phyloP scores from a whole-genome alignment of 768 basidiomycete genomes.

The Infundibulicybe gibba region DNA sequence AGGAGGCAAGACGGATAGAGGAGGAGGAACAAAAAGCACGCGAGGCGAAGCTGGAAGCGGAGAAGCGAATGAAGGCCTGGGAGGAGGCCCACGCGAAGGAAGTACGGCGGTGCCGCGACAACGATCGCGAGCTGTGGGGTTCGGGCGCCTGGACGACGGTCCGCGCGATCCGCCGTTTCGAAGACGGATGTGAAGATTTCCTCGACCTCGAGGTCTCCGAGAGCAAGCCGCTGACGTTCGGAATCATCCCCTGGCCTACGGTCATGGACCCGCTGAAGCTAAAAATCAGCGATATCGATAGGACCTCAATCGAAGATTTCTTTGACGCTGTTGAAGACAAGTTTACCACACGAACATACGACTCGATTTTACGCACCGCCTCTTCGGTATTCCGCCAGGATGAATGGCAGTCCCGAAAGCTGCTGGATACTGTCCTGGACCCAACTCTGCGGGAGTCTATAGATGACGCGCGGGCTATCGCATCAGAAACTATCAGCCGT shows the following conservation, averaged over 20 bases:
- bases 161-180: conserved; percentile 4
- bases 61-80: conserved; percentile 6
- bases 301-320: not conserved
- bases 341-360: not conserved
- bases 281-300: not conserved
- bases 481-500: too few relatives aligned
- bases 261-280: not conserved
- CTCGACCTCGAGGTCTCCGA: conserved; percentile 7
- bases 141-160: not conserved
- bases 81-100: conserved; percentile 3
- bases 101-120: conserved; percentile 6
- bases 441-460: too few relatives aligned
- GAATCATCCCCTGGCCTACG: not conserved
- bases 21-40: conserved; percentile 1
- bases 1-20: conserved; percentile 1
- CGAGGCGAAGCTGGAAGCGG: conserved; percentile 4
- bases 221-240: not conserved
- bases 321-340: not conserved
- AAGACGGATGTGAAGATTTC: conserved; percentile 4
- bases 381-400: conserved; percentile 10
- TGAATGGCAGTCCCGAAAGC: conserved; percentile 6
- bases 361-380: conserved; percentile 1
- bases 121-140: conserved; percentile 2
- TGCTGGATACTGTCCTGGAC: conserved; percentile 6
- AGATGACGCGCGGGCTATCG: too few relatives aligned